Evolutionary conservation across 495 filamentous ascomycete species (phyloP).

Genomic region (Cercophora scortea): DNA sequence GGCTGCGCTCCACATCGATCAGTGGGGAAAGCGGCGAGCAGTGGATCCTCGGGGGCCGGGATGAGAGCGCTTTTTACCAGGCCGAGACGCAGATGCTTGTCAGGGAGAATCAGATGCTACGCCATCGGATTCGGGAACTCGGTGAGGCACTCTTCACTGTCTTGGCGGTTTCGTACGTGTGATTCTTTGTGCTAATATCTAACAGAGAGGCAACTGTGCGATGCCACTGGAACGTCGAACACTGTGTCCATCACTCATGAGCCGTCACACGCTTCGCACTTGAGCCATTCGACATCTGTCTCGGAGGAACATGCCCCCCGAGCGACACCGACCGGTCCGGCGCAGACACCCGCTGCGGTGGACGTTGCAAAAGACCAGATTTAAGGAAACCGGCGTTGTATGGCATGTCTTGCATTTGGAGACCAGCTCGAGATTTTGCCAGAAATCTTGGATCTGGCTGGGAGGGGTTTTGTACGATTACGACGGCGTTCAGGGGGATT

Average conservation of each 20-base stretch:
- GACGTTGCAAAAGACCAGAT: not conserved
- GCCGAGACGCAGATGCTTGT: constrained; percentile 81
- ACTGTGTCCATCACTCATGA: not conserved
- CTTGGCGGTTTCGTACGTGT: not conserved
- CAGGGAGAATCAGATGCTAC: constrained; percentile 91
- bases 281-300: constrained; percentile 2
- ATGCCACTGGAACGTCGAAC: not conserved
- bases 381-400: not conserved
- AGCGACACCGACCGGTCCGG: not conserved
- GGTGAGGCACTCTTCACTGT: constrained; percentile 36
- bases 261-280: constrained; percentile 1
- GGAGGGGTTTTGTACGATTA: too few species aligned
- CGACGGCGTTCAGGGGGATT: too few species aligned
- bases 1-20: constrained; percentile 46
- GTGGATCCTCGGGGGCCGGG: constrained; percentile 44
- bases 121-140: constrained; percentile 74
- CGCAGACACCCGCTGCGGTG: not conserved
- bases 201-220: constrained; percentile 2
- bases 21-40: constrained; percentile 42
- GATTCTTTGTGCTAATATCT: not conserved
- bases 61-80: constrained; percentile 84
- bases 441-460: too few species aligned
- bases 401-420: not conserved
- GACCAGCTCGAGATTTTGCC: too few species aligned
- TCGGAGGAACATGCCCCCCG: not conserved